Percentiles rank a stretch among this genome's conserved stretches.
These are phyloP conservation scores for Bryoerythrophyllum caledonicum DNA, from an alignment of 225 moss, liverwort and hornwort genomes.

Conservation along the genomic window DNA sequence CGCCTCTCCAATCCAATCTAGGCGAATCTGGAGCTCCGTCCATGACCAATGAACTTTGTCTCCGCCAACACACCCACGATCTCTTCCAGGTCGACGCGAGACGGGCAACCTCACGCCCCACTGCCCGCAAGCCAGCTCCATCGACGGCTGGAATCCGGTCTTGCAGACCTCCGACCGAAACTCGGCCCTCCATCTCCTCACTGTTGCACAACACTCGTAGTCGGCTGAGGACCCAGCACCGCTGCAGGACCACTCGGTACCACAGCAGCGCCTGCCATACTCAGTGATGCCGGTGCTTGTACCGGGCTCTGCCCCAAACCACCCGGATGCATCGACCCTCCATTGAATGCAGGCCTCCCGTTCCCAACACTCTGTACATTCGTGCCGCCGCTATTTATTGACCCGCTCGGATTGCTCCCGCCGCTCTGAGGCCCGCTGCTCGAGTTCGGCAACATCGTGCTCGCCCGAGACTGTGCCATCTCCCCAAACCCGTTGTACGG, in stretches of 20 bases:
- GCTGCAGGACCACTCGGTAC: conserved; percentile 12
- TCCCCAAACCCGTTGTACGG: conserved; percentile 40
- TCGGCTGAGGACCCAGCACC: conserved; percentile 21
- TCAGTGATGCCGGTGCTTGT: conserved; percentile 22
- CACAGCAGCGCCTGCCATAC: conserved; percentile 28
- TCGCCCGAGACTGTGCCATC: conserved; percentile 30
- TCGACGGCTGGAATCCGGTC: background rate
- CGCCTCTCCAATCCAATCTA: background rate
- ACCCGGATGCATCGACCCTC: conserved; percentile 25
- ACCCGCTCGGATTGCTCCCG: conserved; percentile 9
- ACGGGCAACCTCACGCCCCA: background rate
- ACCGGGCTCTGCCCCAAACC: conserved; percentile 18
- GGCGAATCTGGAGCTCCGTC: conserved; percentile 17
- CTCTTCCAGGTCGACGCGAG: conserved; percentile 7
- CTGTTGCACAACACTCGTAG: conserved; percentile 26
- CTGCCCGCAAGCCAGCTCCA: conserved; percentile 7
- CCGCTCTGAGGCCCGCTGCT: conserved; percentile 17
- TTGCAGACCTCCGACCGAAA: conserved; percentile 13
- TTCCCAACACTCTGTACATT: conserved; percentile 29
- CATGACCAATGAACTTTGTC: conserved; percentile 6
- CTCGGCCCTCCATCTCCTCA: conserved; percentile 1
- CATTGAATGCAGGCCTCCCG: conserved; percentile 24
- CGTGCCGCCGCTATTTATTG: conserved; percentile 12
- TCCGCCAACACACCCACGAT: conserved; percentile 12
- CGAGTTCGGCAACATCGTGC: conserved; percentile 27